Evolutionary conservation across 176 grass and related monocot species (phyloP), one percentile per base, ranked within the genome.

Genomic region (Hsuehochloa calcarea): DNA sequence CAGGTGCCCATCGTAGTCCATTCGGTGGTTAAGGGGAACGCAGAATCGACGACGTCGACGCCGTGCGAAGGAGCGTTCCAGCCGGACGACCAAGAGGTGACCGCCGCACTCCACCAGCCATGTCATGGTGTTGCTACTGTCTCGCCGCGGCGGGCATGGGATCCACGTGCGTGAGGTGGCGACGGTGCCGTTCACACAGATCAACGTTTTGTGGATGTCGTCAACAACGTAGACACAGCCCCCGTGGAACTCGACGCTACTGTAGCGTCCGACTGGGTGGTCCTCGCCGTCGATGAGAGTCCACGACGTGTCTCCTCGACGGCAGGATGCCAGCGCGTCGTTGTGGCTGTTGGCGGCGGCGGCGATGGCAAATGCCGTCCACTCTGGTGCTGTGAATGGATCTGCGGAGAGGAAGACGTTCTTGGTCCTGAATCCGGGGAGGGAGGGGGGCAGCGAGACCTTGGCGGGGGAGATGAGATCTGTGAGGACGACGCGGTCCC

Each of bases 321-420:
- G 56, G 56, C 41, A 74, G 55, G 35, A 84, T 17, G 81, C 81
- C 10, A 84, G 56, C 19, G 15, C 17, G 26, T 39, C n/a, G 9
- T 10, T 5, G 17, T 5, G n/a, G 8, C 23, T 6, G n/a, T 20
- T 0, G 66, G 4, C 2, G 1, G 0, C 4, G 14, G 44, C 5
- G 70, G 15, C 13, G 23, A 34, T 31, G 44, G 20, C 72, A 34
- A 76, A 65, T 3, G 11, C 55, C 3, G 6, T 25, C 27, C 44
- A 84, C 12, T 10, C 14, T 3, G 82, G 43, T 27, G 17, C 44
- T 6, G 6, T 39, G 29, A 52, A 61, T 12, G 82, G 70, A 19
- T 84, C 82, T 31, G 15, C 82, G n/a, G 46, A 75, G 60, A 84
- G 82, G 45, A 83, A 84, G 29, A 75, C 15, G 22, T 39, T 17